Conservation (phyloP, 2,329 filamentous ascomycete genomes). For the Penicillium sp. region DNA sequence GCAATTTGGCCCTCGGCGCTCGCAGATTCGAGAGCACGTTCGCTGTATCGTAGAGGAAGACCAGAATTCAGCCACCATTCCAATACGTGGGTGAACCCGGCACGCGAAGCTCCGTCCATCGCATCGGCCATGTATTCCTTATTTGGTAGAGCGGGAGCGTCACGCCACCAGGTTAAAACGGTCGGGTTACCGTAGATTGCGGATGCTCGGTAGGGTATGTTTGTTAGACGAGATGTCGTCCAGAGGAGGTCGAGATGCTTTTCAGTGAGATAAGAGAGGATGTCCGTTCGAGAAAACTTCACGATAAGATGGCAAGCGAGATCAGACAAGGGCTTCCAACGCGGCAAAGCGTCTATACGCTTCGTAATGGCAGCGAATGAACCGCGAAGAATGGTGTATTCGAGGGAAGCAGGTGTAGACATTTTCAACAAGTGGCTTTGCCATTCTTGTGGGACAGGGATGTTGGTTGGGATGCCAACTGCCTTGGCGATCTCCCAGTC, state of each 20-base stretch:
- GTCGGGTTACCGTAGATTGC: constrained; percentile 82
- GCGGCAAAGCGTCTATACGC: constrained; percentile 70
- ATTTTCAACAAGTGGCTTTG: constrained; percentile 64
- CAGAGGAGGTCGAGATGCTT: constrained; percentile 77
- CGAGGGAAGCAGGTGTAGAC: constrained; percentile 73
- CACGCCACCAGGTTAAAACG: constrained; percentile 89
- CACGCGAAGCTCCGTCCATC: constrained; percentile 82
- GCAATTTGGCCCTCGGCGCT: constrained; percentile 81
- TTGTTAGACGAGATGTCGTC: constrained; percentile 79
- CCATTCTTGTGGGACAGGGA: constrained; percentile 77
- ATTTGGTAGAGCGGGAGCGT: constrained; percentile 77
- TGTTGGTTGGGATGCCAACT: constrained; percentile 77
- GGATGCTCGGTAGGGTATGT: constrained; percentile 85
- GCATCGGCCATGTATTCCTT: constrained; percentile 87
- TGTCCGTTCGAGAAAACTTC: constrained; percentile 81
- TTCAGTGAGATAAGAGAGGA: constrained; percentile 73
- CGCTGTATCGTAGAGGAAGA: constrained; percentile 80
- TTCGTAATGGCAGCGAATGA: constrained; percentile 72
- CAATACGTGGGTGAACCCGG: constrained; percentile 81
- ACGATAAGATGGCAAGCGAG: constrained; percentile 87
- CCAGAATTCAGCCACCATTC: constrained; percentile 91
- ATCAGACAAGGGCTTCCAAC: constrained; percentile 74
- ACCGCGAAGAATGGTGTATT: constrained; percentile 80
- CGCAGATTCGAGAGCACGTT: constrained; percentile 84
- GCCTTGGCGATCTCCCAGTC: constrained; percentile 92